Evolutionary conservation across 2,329 filamentous ascomycete species (phyloP).

Genomic region (Pestalotiopsis sp.): DNA sequence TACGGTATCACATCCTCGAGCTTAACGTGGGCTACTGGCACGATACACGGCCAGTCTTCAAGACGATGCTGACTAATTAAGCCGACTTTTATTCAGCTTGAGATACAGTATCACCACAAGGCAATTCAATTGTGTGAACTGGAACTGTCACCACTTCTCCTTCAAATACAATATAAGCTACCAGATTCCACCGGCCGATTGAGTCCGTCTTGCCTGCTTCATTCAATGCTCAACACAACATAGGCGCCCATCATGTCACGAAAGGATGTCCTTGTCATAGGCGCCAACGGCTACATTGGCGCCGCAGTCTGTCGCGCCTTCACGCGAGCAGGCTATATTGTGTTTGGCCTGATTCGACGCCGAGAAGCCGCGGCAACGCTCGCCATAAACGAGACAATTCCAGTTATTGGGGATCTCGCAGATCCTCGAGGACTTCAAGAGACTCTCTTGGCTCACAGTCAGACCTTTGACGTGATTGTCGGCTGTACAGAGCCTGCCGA

Average conservation of each 20-base stretch:
- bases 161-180: neutral
- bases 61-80: neutral
- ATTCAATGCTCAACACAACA: neutral
- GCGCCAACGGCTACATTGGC: constrained; percentile 53
- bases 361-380: constrained; percentile 31
- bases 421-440: constrained; percentile 30
- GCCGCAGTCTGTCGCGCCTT: constrained; percentile 47
- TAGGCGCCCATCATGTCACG: neutral
- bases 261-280: constrained; percentile 44
- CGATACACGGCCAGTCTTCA: neutral
- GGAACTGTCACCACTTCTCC: neutral
- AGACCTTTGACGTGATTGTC: constrained; percentile 43
- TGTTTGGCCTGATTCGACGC: constrained; percentile 46
- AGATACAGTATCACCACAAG: neutral
- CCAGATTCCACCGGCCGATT: neutral
- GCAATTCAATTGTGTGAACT: neutral
- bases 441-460: constrained; percentile 25
- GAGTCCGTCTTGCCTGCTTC: neutral
- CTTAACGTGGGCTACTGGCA: neutral
- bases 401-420: constrained; percentile 41
- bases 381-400: constrained; percentile 38
- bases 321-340: constrained; percentile 44
- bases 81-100: neutral
- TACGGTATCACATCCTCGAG: neutral
- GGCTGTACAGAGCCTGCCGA: constrained; percentile 43